phyloP scores from a whole-genome alignment of 2,329 filamentous ascomycete species.

The Leptographium galeiforme region DNA sequence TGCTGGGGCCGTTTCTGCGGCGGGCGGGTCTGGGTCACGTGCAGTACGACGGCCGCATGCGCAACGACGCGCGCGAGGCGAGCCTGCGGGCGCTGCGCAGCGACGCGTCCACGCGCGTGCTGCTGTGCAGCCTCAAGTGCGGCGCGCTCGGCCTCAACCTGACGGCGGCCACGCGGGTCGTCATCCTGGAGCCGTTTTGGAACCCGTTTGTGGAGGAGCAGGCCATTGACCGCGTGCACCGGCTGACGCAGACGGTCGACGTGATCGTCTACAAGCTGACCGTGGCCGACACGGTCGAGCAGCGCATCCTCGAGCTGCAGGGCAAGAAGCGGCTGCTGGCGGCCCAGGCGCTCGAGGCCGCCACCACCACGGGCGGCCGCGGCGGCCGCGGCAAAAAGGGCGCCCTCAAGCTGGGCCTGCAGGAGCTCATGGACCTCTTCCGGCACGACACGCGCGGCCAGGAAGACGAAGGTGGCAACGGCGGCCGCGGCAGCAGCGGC shows the following conservation, averaged over 20 bases:
- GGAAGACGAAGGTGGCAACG: neutral
- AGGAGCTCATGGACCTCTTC: conserved; percentile 88
- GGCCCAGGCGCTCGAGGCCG: conserved; percentile 72
- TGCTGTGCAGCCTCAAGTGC: conserved; percentile 89
- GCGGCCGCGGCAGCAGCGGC: no score
- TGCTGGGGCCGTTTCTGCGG: conserved; percentile 81
- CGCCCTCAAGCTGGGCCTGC: conserved; percentile 71
- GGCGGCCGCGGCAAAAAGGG: conserved; percentile 24
- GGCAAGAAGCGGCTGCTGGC: conserved; percentile 86
- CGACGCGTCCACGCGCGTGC: conserved; percentile 60
- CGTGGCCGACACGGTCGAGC: conserved; percentile 75
- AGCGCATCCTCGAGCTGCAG: conserved; percentile 86
- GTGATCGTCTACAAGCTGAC: conserved; percentile 94
- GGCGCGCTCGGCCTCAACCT: conserved; percentile 87
- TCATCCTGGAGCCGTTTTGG: conserved; percentile 97
- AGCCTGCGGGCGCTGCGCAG: conserved; percentile 65
- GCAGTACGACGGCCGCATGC: conserved; percentile 91
- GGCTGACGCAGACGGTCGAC: conserved; percentile 91
- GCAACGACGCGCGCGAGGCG: conserved; percentile 81
- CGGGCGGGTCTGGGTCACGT: conserved; percentile 64
- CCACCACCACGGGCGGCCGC: conserved; percentile 12
- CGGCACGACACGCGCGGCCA: conserved; percentile 38
- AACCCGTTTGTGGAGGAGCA: conserved; percentile 99
- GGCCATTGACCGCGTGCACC: conserved; percentile 94
- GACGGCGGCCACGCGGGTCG: conserved; percentile 81